A percentile compares a stretch with the other conserved stretches of the same genome.
phyloP scores from a whole-genome alignment of 1,284 basidiomycete genomes.

The Malassezia psittaci region DNA sequence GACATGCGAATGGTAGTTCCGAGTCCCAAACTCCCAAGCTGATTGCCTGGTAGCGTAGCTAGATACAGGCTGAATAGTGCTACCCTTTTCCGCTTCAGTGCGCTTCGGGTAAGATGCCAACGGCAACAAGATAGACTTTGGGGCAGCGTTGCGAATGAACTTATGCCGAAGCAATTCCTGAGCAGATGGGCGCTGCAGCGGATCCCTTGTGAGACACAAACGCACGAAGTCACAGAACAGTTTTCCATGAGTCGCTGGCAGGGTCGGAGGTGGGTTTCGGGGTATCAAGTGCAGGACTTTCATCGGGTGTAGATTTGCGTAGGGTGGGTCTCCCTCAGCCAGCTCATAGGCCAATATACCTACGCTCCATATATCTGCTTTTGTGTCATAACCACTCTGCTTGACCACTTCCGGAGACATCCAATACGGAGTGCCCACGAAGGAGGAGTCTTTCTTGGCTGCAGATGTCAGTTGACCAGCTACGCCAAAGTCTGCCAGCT shows the following conservation, averaged over 20 bases:
- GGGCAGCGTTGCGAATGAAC: slow-evolving; percentile 76
- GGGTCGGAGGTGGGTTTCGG: slow-evolving; percentile 86
- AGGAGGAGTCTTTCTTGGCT: slow-evolving; percentile 93
- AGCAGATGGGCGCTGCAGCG: slow-evolving; percentile 83
- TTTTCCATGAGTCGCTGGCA: slow-evolving; percentile 75
- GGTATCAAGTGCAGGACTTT: slow-evolving; percentile 95
- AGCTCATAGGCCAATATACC: slow-evolving; percentile 99
- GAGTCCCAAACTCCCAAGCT: slow-evolving; percentile 11
- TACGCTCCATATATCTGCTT: slow-evolving; percentile 96
- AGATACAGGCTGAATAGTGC: not conserved
- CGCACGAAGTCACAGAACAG: slow-evolving; percentile 85
- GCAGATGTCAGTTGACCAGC: slow-evolving; percentile 94
- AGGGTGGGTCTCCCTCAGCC: slow-evolving; percentile 98
- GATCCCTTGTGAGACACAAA: slow-evolving; percentile 92
- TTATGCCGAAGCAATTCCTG: slow-evolving; percentile 76
- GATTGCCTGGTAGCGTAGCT: not conserved
- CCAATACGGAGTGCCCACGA: slow-evolving; percentile 99
- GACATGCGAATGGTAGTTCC: not conserved
- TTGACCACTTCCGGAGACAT: slow-evolving; percentile 99
- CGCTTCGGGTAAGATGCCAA: not conserved
- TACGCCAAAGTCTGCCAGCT: slow-evolving; percentile 98
- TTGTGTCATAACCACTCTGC: slow-evolving; percentile 96
- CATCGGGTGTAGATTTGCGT: slow-evolving; percentile 90
- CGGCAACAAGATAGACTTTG: slow-evolving; percentile 29
- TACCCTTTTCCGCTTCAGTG: not conserved